These are phyloP conservation scores for Ilyonectria robusta DNA, from an alignment of 2,329 filamentous ascomycete species.

Conservation along the genomic window DNA sequence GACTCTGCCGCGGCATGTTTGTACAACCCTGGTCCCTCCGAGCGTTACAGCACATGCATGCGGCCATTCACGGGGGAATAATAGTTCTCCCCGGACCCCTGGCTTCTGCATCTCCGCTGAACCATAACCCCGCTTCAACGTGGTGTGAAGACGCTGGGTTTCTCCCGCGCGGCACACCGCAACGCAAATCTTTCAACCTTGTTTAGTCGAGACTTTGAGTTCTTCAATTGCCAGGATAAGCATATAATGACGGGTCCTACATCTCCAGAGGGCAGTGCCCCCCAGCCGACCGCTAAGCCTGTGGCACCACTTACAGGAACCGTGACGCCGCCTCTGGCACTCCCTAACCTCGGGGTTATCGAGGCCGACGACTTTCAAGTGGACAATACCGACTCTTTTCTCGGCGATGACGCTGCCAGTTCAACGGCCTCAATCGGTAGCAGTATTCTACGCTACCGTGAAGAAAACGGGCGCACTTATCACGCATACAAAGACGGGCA, in stretches of 20 bases:
- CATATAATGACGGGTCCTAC: background rate
- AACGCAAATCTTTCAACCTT: background rate
- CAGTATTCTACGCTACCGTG: slow-evolving; percentile 42
- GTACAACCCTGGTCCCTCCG: background rate
- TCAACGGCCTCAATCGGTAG: slow-evolving; percentile 42
- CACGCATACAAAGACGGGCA: slow-evolving; percentile 47
- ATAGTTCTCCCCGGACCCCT: background rate
- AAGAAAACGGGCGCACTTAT: slow-evolving; percentile 49
- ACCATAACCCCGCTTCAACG: slow-evolving; percentile 1
- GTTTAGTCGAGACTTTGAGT: background rate
- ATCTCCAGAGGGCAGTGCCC: background rate
- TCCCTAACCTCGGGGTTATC: background rate
- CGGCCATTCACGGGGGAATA: background rate
- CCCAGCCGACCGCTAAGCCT: background rate
- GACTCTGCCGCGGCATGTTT: background rate
- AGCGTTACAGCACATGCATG: slow-evolving; percentile 3
- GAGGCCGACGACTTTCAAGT: slow-evolving; percentile 7
- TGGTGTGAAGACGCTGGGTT: background rate
- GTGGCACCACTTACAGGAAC: background rate
- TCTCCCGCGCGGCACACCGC: background rate
- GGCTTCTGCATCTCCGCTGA: background rate
- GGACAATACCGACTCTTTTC: slow-evolving; percentile 15
- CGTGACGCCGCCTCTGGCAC: background rate
- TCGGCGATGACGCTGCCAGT: background rate
- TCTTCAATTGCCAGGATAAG: background rate